Conservation (phyloP, 176 grass and related monocot genomes). For the Chrysopogon serrulatus region DNA sequence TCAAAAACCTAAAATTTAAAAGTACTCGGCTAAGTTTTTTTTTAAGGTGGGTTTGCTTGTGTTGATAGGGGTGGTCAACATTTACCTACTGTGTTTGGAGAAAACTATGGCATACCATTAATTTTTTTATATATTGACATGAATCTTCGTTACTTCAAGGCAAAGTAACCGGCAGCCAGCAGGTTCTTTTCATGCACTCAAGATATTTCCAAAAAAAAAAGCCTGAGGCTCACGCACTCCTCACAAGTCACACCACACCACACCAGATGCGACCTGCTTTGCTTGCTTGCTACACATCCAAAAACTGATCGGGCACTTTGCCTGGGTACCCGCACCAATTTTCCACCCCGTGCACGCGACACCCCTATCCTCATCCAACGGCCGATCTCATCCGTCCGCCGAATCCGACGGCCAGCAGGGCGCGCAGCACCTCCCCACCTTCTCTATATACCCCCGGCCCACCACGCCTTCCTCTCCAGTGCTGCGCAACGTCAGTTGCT, state of each 20-base stretch:
- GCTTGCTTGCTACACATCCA: too few species aligned
- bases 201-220: too few species aligned
- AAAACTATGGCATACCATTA: background rate
- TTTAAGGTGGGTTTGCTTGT: too few species aligned
- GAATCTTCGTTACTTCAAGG: background rate
- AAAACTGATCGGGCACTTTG: background rate
- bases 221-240: background rate
- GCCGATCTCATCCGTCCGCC: rapidly evolving
- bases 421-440: background rate
- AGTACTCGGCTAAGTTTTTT: too few species aligned
- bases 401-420: background rate
- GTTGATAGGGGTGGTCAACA: too few species aligned
- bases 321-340: slow-evolving; percentile 18
- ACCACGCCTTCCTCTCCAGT: background rate
- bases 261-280: background rate
- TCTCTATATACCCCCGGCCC: slow-evolving; percentile 20
- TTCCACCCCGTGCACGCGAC: background rate
- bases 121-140: too few species aligned
- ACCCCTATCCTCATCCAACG: slow-evolving; percentile 31
- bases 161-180: slow-evolving; percentile 15
- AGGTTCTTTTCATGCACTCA: background rate
- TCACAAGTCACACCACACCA: background rate
- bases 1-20: too few species aligned
- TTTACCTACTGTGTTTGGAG: background rate
- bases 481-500: background rate